Conservation (phyloP, 2,329 filamentous ascomycete species). For the Fusarium sp. region DNA sequence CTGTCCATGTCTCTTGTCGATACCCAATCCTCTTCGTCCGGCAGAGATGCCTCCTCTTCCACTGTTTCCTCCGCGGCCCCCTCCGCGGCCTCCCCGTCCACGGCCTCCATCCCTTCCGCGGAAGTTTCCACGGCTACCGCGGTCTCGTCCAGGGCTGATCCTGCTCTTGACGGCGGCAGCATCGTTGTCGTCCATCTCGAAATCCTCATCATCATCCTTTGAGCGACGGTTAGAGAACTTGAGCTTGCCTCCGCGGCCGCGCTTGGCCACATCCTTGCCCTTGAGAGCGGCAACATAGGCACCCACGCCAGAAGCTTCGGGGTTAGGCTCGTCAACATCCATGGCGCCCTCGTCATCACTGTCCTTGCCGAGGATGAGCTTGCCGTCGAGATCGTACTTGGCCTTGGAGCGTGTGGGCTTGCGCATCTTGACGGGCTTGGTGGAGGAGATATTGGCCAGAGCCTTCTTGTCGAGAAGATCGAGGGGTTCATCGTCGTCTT, state of each 20-base stretch:
- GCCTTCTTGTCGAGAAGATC: slow-evolving; percentile 92
- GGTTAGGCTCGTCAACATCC: slow-evolving; percentile 74
- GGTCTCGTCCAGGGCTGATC: slow-evolving; percentile 57
- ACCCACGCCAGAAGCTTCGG: slow-evolving; percentile 70
- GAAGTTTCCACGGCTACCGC: slow-evolving; percentile 45
- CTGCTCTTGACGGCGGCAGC: slow-evolving; percentile 66
- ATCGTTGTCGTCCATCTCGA: slow-evolving; percentile 67
- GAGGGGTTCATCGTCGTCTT: slow-evolving; percentile 94
- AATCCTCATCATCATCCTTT: slow-evolving; percentile 62
- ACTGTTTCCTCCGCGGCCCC: slow-evolving; percentile 54
- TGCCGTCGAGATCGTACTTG: slow-evolving; percentile 81
- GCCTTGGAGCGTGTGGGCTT: slow-evolving; percentile 71
- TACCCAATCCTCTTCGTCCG: slow-evolving; percentile 64
- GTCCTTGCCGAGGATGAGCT: slow-evolving; percentile 78
- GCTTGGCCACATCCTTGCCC: slow-evolving; percentile 74
- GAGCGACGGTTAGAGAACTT: slow-evolving; percentile 77
- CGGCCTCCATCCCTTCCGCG: slow-evolving; percentile 50
- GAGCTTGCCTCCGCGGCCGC: slow-evolving; percentile 75
- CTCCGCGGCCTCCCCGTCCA: slow-evolving; percentile 51
- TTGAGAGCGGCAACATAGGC: slow-evolving; percentile 79
- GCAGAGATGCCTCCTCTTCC: slow-evolving; percentile 63
- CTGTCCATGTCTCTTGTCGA: slow-evolving; percentile 62
- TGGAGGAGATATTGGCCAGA: slow-evolving; percentile 92
- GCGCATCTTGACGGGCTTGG: slow-evolving; percentile 78
- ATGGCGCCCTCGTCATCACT: slow-evolving; percentile 67